phyloP scores from a whole-genome alignment of 257 asterid genomes.

The Verbascum thapsus region DNA sequence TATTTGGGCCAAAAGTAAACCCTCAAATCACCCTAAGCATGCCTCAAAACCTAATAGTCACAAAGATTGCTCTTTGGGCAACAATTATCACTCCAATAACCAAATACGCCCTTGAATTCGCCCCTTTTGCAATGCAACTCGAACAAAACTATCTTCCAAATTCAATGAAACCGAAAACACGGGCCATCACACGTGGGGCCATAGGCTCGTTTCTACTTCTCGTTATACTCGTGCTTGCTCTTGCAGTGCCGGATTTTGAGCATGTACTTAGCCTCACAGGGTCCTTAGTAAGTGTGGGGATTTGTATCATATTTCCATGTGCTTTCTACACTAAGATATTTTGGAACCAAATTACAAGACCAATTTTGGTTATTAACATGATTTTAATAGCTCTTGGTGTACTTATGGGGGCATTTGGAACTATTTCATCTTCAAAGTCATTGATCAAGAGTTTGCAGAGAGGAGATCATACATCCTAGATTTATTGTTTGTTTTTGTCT shows the following conservation, averaged over 20 bases:
- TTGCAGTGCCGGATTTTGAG: conserved; percentile 65
- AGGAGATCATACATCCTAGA: conserved; percentile 34
- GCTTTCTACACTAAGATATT: conserved; percentile 63
- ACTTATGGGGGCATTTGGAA: conserved; percentile 58
- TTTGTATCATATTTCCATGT: conserved; percentile 57
- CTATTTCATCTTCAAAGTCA: conserved; percentile 62
- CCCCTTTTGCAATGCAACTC: conserved; percentile 69
- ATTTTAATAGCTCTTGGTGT: conserved; percentile 43
- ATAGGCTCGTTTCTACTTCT: conserved; percentile 59
- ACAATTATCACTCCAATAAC: conserved; percentile 74
- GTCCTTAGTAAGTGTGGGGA: conserved; percentile 66
- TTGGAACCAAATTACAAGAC: conserved; percentile 43
- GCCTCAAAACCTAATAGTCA: conserved; percentile 45
- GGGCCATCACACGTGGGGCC: conserved; percentile 52
- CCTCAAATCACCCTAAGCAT: conserved; percentile 76
- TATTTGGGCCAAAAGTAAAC: conserved; percentile 65
- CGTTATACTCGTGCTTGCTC: conserved; percentile 54
- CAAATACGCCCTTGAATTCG: conserved; percentile 68
- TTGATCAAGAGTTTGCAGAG: conserved; percentile 43
- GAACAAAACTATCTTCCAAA: conserved; percentile 53
- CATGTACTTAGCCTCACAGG: conserved; percentile 77
- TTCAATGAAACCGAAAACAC: conserved; percentile 44
- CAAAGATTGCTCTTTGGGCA: conserved; percentile 80
- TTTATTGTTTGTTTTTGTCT: not conserved
- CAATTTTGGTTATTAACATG: conserved; percentile 42